Evolutionary conservation across 1,284 basidiomycete genomes (phyloP).

Genomic region (Peniophora sp.): DNA sequence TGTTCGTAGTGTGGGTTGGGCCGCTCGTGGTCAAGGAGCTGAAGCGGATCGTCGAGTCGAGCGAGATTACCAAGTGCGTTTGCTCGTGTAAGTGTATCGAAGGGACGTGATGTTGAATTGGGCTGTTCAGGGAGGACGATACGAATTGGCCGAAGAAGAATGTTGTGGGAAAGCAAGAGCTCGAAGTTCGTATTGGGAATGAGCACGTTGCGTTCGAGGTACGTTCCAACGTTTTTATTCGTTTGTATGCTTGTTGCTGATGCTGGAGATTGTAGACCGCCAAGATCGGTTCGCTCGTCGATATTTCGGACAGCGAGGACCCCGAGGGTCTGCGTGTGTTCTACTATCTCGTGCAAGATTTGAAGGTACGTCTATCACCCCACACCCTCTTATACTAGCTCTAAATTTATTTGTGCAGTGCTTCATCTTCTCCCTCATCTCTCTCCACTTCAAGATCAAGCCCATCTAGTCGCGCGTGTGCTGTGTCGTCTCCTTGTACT

Average conservation of each 20-base stretch:
- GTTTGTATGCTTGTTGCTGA: neutral
- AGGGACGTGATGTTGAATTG: neutral
- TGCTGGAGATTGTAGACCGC: constrained; percentile 68
- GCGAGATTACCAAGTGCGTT: constrained; percentile 89
- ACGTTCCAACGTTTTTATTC: constrained; percentile 17
- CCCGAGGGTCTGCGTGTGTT: constrained; percentile 98
- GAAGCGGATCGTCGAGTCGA: constrained; percentile 89
- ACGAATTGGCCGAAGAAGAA: constrained; percentile 98
- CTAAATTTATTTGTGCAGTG: constrained; percentile 52
- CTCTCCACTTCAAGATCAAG: constrained; percentile 99
- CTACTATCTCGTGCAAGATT: constrained; percentile 97
- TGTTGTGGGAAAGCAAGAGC: constrained; percentile 94
- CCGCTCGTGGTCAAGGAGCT: constrained; percentile 89
- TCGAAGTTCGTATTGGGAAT: constrained; percentile 90
- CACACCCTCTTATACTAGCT: constrained; percentile 5
- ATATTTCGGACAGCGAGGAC: constrained; percentile 96
- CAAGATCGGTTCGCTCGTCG: constrained; percentile 94
- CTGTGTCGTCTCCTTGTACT: neutral
- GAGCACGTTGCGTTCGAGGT: constrained; percentile 99
- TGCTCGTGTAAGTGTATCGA: neutral
- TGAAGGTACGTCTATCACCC: constrained; percentile 58
- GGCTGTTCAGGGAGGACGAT: constrained; percentile 81
- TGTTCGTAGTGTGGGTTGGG: constrained; percentile 80
- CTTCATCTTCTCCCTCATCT: constrained; percentile 95
- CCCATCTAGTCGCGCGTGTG: constrained; percentile 60